phyloP scores from a whole-genome alignment of 768 basidiomycete species.

The Rhodotorula toruloides region DNA sequence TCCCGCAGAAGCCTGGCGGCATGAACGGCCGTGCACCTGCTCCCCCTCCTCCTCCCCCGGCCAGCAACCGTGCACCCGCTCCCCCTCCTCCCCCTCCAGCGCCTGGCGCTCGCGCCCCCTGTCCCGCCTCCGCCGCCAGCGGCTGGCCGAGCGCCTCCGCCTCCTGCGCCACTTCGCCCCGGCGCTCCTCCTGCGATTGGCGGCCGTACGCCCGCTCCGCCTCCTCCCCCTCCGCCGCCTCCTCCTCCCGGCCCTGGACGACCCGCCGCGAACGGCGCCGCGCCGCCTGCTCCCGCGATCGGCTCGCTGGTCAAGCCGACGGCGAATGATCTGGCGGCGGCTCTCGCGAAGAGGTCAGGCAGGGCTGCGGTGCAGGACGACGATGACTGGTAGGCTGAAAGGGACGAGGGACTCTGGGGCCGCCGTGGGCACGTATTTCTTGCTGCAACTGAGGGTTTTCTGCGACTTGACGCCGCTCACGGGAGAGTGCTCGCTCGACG shows the following conservation, averaged over 20 bases:
- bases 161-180: not conserved
- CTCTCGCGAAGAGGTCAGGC: constrained; percentile 27
- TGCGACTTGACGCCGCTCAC: no score
- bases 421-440: no score
- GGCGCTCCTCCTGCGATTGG: not conserved
- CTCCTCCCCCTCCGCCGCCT: not conserved
- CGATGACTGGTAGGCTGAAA: constrained; percentile 22
- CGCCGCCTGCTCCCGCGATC: not conserved
- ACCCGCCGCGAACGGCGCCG: not conserved
- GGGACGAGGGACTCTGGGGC: no score
- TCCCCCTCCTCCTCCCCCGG: not conserved
- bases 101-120: not conserved
- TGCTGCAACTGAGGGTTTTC: no score
- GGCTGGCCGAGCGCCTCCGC: not conserved
- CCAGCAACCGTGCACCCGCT: not conserved
- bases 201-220: not conserved
- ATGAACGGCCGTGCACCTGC: constrained; percentile 32
- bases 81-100: constrained; percentile 32
- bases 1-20: constrained; percentile 50
- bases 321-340: constrained; percentile 25
- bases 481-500: no score
- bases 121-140: not conserved
- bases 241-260: not conserved
- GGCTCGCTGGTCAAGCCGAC: constrained; percentile 29
- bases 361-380: constrained; percentile 17